Conservation (phyloP, 2,329 filamentous ascomycete genomes). For the Aspergillus glaucus region DNA sequence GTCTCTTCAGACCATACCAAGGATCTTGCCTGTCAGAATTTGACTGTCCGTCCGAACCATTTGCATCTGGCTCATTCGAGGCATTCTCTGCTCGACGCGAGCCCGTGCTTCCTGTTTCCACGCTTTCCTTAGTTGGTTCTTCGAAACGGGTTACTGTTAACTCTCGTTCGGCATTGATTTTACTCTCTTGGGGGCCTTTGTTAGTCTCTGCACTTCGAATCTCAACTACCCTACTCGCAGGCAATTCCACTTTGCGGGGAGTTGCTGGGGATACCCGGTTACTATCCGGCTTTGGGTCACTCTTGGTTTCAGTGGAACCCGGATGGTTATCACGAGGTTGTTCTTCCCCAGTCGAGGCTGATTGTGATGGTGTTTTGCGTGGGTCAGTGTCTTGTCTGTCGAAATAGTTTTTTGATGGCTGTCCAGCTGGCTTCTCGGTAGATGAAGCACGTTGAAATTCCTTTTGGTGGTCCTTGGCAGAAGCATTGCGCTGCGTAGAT, state of each 20-base stretch:
- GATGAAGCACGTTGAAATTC: no score
- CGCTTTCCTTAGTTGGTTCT: background rate
- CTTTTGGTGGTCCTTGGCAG: no score
- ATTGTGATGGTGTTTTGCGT: background rate
- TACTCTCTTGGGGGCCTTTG: background rate
- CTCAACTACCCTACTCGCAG: background rate
- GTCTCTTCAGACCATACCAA: conserved; percentile 29
- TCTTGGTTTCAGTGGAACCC: background rate
- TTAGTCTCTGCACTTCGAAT: background rate
- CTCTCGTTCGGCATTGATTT: background rate
- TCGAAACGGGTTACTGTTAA: background rate
- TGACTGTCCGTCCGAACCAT: background rate
- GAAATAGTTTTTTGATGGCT: conserved; percentile 1
- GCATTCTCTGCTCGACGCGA: background rate
- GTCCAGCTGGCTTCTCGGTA: background rate
- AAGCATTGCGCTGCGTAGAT: no score
- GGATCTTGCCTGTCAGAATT: conserved; percentile 8
- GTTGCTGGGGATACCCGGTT: background rate
- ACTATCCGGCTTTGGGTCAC: background rate
- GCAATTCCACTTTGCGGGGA: background rate
- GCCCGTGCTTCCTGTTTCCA: background rate
- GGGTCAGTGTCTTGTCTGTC: background rate
- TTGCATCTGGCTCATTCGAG: background rate
- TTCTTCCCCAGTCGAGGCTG: background rate
- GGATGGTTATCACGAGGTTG: background rate